These are phyloP conservation scores for Nicotiana undulata DNA, from an alignment of 257 asterid genomes.

Conservation along the genomic window DNA sequence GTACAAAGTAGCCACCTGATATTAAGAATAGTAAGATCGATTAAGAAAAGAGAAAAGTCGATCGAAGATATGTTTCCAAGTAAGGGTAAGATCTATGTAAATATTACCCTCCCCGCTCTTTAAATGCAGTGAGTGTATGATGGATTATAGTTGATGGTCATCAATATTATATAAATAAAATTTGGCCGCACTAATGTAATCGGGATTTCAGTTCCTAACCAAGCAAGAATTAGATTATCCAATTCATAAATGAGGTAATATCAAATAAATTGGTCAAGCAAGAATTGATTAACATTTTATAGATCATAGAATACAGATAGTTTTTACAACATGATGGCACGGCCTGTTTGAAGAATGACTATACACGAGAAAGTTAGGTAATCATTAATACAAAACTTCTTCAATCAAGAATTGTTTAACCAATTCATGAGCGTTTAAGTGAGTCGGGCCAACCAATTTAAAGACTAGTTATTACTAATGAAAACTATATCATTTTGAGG, in stretches of 20 bases:
- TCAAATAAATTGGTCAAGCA: background rate
- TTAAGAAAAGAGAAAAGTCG: background rate
- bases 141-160: too few species aligned
- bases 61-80: too few species aligned
- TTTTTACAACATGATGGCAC: background rate
- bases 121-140: background rate
- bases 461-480: background rate
- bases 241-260: too few species aligned
- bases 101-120: too few species aligned
- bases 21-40: background rate
- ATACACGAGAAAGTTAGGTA: background rate
- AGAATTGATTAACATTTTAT: background rate
- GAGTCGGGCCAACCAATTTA: background rate
- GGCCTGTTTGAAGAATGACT: background rate
- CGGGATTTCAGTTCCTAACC: background rate
- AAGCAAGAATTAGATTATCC: background rate
- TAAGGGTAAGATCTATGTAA: too few species aligned
- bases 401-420: background rate
- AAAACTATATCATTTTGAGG: background rate
- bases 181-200: background rate
- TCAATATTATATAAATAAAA: too few species aligned
- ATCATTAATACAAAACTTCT: background rate
- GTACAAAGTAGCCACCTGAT: conserved; percentile 16
- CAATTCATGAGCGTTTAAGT: background rate
- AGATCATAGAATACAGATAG: background rate